phyloP scores from a whole-genome alignment of 257 asterid genomes.

The Salvia miltiorrhiza region DNA sequence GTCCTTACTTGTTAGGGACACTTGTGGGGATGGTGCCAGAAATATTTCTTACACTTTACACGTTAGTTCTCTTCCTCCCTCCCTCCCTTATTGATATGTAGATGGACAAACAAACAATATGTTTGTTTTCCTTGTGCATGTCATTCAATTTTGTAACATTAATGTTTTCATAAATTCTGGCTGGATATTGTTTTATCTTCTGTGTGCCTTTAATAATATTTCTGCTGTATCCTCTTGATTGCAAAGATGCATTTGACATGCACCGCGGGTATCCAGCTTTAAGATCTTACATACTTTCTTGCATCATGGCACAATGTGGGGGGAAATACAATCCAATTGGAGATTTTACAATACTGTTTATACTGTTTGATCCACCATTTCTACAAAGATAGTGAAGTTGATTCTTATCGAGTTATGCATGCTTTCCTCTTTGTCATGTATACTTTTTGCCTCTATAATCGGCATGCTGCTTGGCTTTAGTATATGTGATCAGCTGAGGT shows the following conservation, averaged over 20 bases:
- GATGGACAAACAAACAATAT: background rate
- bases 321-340: background rate
- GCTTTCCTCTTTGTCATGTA: background rate
- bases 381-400: background rate
- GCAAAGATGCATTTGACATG: background rate
- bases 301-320: background rate
- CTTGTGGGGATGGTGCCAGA: slow-evolving; percentile 84
- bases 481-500: background rate
- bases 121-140: background rate
- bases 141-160: background rate
- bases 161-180: background rate
- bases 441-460: background rate
- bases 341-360: background rate
- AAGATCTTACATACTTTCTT: background rate
- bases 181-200: background rate
- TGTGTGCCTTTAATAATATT: background rate
- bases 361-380: background rate
- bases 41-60: slow-evolving; percentile 77
- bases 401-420: background rate
- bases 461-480: background rate
- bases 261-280: background rate
- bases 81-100: background rate
- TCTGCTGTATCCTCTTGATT: background rate
- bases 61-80: slow-evolving; percentile 46
- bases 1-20: slow-evolving; percentile 77